Conservation (phyloP, 768 basidiomycete genomes). For the Collybiopsis confluens region DNA sequence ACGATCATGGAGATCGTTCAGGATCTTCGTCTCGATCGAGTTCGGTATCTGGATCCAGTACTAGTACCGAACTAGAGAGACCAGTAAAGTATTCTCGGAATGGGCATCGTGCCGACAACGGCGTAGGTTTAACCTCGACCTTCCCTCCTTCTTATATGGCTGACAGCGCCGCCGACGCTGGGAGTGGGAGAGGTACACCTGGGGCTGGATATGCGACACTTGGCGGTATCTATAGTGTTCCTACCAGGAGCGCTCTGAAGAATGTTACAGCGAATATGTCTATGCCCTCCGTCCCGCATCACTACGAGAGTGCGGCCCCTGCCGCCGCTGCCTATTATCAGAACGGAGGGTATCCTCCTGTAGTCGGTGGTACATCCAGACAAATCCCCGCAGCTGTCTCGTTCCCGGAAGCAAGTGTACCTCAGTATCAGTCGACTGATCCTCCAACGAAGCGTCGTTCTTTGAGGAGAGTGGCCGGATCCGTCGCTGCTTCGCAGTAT, state of each 20-base stretch:
- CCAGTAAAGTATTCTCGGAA: not conserved
- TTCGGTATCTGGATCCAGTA: not conserved
- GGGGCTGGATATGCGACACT: not conserved
- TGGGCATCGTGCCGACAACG: not conserved
- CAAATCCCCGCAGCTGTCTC: not conserved
- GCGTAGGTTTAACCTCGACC: not conserved
- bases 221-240: conserved; percentile 2
- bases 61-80: not conserved
- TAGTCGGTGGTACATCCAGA: not conserved
- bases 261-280: not conserved
- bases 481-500: conserved; percentile 1
- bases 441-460: not conserved
- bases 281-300: conserved; percentile 2
- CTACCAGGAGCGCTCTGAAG: not conserved
- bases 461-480: not conserved
- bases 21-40: not conserved
- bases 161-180: not conserved
- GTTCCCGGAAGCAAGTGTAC: not conserved
- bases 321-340: no score
- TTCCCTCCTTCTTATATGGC: not conserved
- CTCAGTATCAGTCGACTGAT: not conserved
- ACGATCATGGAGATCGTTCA: not conserved
- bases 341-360: not conserved
- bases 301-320: not conserved
- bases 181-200: not conserved